These are phyloP conservation scores for Mariannaea elegans DNA, from an alignment of 2,329 filamentous ascomycete species.

Conservation along the genomic window DNA sequence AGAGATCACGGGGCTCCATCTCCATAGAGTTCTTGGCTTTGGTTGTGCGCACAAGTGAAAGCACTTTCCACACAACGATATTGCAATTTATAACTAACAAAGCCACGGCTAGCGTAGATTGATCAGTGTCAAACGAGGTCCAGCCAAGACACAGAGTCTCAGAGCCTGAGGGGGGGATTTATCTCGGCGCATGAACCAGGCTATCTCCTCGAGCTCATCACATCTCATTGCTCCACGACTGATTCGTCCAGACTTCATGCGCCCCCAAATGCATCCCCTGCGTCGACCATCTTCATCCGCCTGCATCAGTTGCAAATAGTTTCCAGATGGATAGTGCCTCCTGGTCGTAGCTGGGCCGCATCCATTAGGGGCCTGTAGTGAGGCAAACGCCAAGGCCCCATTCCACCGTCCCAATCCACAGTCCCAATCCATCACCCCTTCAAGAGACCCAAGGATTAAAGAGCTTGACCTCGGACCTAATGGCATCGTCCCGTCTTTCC, in stretches of 20 bases:
- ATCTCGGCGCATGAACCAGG: conserved; percentile 33
- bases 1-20: neutral
- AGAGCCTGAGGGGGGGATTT: conserved; percentile 4
- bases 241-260: conserved; percentile 8
- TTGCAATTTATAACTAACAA: conserved; percentile 7
- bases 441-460: neutral
- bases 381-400: conserved; percentile 8
- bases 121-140: conserved; percentile 2
- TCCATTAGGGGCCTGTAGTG: neutral
- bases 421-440: neutral
- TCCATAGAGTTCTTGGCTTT: neutral
- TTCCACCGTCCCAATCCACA: neutral
- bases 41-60: neutral
- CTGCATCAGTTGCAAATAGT: neutral
- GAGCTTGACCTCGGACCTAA: too few relatives aligned
- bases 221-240: neutral
- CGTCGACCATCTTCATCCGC: conserved; percentile 1
- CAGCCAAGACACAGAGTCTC: conserved; percentile 5
- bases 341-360: conserved; percentile 1
- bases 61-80: neutral
- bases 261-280: conserved; percentile 6
- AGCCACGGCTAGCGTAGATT: neutral
- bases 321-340: too few relatives aligned
- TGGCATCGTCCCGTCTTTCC: neutral
- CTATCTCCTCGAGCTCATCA: conserved; percentile 13